These are phyloP conservation scores for Haematococcus lacustris DNA, from an alignment of 139 green algal genomes.

Conservation along the genomic window DNA sequence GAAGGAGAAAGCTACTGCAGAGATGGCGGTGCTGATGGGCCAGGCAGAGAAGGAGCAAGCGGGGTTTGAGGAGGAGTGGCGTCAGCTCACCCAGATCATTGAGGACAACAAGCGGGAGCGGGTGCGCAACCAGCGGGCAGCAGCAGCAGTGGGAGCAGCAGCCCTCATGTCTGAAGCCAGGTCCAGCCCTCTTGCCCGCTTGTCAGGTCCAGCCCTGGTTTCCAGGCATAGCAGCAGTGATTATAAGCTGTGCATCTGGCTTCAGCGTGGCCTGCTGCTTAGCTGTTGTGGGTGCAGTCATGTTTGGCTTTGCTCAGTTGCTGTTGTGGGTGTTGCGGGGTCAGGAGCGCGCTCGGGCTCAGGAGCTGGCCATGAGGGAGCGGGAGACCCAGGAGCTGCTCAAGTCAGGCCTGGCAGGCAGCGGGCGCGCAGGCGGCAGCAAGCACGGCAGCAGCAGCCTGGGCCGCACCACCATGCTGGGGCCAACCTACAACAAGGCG, in stretches of 20 bases:
- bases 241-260: too few species aligned
- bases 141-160: too few species aligned
- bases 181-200: too few species aligned
- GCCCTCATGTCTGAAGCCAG: too few species aligned
- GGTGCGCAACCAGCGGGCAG: too few species aligned
- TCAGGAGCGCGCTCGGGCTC: conserved; percentile 42
- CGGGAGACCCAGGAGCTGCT: conserved; percentile 62
- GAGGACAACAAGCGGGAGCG: conserved; percentile 64
- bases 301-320: too few species aligned
- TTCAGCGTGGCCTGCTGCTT: too few species aligned
- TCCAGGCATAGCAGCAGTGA: too few species aligned
- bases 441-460: not conserved
- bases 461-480: not conserved
- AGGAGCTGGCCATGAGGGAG: conserved; percentile 66
- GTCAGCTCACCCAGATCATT: conserved; percentile 73
- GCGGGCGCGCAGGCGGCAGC: not conserved
- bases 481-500: conserved; percentile 43
- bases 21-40: conserved; percentile 65
- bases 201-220: too few species aligned
- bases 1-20: conserved; percentile 66
- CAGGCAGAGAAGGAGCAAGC: conserved; percentile 78
- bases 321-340: too few species aligned
- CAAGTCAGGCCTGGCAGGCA: conserved; percentile 28
- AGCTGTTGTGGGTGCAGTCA: too few species aligned
- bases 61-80: conserved; percentile 81